Conservation (phyloP, 2,329 filamentous ascomycete species). For the Fusarium kyushuense region DNA sequence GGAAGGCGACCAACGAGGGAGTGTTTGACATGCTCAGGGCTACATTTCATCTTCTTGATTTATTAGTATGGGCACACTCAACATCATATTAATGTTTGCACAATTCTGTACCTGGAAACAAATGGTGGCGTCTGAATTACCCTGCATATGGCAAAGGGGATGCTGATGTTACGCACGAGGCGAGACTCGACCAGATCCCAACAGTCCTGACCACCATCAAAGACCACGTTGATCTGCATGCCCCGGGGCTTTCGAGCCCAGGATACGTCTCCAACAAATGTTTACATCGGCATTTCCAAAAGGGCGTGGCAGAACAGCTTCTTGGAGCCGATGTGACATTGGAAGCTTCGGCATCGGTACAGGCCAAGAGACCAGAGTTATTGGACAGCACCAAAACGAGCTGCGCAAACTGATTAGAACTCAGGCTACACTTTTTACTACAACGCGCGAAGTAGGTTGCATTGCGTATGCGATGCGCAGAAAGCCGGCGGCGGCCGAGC, state of each 20-base stretch:
- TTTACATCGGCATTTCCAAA: slow-evolving; percentile 16
- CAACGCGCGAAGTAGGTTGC: slow-evolving; percentile 6
- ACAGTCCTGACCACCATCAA: slow-evolving; percentile 22
- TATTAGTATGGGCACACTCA: slow-evolving; percentile 4
- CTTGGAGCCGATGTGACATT: slow-evolving; percentile 30
- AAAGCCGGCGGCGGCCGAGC: slow-evolving; percentile 36
- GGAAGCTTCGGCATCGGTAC: slow-evolving; percentile 12
- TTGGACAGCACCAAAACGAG: slow-evolving; percentile 17
- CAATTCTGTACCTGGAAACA: slow-evolving; percentile 31
- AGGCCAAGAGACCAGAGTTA: neutral
- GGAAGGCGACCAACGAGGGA: neutral
- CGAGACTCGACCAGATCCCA: slow-evolving; percentile 25
- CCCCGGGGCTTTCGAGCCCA: slow-evolving; percentile 19
- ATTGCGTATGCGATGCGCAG: slow-evolving; percentile 9
- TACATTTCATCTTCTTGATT: slow-evolving; percentile 1
- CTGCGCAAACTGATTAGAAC: slow-evolving; percentile 5
- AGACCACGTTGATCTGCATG: slow-evolving; percentile 27
- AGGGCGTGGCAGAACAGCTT: slow-evolving; percentile 32
- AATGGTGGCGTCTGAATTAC: slow-evolving; percentile 45
- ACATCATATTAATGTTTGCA: neutral
- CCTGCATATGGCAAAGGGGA: slow-evolving; percentile 20
- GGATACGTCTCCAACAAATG: neutral
- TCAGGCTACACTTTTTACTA: neutral
- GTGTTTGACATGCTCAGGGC: neutral
- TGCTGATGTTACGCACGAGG: slow-evolving; percentile 14